Evolutionary conservation across 176 grass and related monocot species (phyloP), one percentile per base, ranked within the genome.

Genomic region (Avena eriantha): DNA sequence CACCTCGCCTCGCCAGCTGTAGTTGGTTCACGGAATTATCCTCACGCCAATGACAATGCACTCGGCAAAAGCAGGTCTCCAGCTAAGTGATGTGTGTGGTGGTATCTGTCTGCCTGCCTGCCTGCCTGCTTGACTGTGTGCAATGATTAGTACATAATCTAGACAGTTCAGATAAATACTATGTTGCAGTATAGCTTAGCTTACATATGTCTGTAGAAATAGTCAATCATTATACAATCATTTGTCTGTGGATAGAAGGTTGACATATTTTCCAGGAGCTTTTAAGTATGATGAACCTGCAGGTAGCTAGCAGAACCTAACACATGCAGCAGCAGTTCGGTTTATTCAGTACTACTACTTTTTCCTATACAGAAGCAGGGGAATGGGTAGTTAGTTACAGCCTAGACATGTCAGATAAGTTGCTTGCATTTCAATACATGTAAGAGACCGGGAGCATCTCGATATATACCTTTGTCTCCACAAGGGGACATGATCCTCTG

Each of bases 341-440:
- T 73, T 80, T 75, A 84, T 80, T 86, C 58, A 68, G 58, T 84
- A 41, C n/a, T n/a, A 55, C 29, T 5, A 56, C 80, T 31, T 80
- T 69, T 80, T 76, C 79, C 41, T 41, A 47, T 61, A 91, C 48
- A 85, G 68, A 65, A 26, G 55, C 63, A 86, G 56, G 56, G 54
- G 36, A 48, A 77, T 73, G 79, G 10, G 23, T 49, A 57, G 90
- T 80, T 90, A 53, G 83, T 77, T 86, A 89, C 73, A 89, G 54
- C 72, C 78, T 86, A 86, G 65, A 78, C 16, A 70, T 86, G 81
- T 41, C 36, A 57, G 49, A 60, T 76, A 74, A 57, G 89, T 87
- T 91, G 71, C 85, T 84, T 91, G 81, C 57, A 91, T 83, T 91
- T 51, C 34, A 87, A 84, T 91, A 80, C 81, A 91, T 87, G 85